Conservation (phyloP, 2,329 filamentous ascomycete species). For the Neopestalotiopsis sp. region DNA sequence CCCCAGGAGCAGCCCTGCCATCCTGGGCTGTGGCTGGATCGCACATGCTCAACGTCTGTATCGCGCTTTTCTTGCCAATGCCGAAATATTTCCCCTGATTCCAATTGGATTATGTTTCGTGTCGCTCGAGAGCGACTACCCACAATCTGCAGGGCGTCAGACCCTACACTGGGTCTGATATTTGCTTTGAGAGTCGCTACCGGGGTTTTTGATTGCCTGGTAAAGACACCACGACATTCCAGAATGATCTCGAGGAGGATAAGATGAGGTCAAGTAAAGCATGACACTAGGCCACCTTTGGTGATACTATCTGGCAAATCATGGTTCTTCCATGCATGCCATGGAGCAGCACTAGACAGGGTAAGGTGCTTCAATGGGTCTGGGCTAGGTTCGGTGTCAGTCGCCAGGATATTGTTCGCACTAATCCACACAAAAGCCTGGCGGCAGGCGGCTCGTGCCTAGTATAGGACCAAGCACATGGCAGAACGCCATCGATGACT, state of each 20-base stretch:
- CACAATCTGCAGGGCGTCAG: background rate
- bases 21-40: background rate
- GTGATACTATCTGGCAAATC: constrained; percentile 1
- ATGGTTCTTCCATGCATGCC: background rate
- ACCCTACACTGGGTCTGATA: background rate
- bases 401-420: background rate
- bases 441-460: background rate
- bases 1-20: background rate
- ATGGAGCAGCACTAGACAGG: background rate
- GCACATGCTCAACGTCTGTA: background rate
- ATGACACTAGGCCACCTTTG: background rate
- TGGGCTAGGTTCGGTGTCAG: background rate
- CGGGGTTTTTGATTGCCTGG: background rate
- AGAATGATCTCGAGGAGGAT: background rate
- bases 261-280: background rate
- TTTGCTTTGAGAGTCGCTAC: background rate
- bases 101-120: background rate
- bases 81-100: background rate
- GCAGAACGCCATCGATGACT: too few species aligned
- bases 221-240: background rate
- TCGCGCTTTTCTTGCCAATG: background rate
- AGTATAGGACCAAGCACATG: background rate
- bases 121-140: background rate
- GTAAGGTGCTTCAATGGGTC: background rate
- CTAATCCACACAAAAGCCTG: background rate